Percentiles rank a stretch among this genome's conserved stretches.
phyloP scores from a whole-genome alignment of 768 basidiomycete species.

The Dioszegia hungarica region DNA sequence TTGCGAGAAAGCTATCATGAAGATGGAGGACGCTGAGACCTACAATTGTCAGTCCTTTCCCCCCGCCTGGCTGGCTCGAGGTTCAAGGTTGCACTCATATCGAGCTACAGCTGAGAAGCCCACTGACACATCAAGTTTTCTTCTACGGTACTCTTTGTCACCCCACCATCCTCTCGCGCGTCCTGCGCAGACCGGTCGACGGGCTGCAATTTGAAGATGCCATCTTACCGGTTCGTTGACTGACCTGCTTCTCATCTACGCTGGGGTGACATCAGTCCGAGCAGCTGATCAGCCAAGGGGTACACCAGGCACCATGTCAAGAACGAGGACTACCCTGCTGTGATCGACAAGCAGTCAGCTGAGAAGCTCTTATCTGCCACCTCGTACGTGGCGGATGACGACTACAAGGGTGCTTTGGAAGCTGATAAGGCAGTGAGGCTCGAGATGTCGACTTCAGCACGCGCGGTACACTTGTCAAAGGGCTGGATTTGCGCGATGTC shows the following conservation, averaged over 20 bases:
- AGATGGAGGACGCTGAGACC: background rate
- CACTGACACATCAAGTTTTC: no score
- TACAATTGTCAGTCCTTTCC: background rate
- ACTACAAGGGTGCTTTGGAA: no score
- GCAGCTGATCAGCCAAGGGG: constrained; percentile 54
- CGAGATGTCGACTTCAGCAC: constrained; percentile 62
- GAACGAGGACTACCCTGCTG: constrained; percentile 76
- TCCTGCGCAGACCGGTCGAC: constrained; percentile 65
- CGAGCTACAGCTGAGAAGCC: no score
- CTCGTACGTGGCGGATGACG: no score
- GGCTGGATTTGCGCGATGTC: constrained; percentile 65
- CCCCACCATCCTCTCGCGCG: constrained; percentile 70
- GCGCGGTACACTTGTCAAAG: constrained; percentile 70
- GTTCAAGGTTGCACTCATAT: no score
- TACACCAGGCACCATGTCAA: constrained; percentile 77
- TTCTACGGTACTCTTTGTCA: constrained; percentile 91
- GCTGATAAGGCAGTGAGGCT: no score
- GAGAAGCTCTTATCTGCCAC: background rate
- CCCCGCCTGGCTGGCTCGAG: background rate
- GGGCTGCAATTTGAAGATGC: constrained; percentile 69
- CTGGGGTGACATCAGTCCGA: no score
- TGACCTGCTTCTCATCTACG: no score
- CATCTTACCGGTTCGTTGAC: constrained; percentile 59
- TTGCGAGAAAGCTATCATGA: background rate
- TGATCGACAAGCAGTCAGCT: constrained; percentile 52